Evolutionary conservation across 2,329 filamentous ascomycete species (phyloP), one percentile per base, ranked within the genome.

Genomic region (Epichloe sp.): DNA sequence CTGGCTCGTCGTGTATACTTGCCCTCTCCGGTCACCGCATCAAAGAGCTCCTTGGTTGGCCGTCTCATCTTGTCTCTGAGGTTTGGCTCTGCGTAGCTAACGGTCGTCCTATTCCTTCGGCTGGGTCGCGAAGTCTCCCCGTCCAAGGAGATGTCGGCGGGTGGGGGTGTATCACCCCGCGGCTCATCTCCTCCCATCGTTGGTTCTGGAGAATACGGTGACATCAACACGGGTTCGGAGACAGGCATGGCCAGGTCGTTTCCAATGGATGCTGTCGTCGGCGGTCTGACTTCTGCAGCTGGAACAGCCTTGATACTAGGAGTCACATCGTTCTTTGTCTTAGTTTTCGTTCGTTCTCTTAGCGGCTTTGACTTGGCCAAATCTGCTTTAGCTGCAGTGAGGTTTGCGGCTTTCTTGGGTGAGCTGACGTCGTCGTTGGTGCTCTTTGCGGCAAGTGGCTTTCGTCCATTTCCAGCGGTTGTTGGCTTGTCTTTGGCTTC

Each of bases 31-130:
- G 76, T 68, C 14, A 91, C 86, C 1, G 86, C 86, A 63, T 89
- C 85, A 37, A 84, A 78, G 10, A 90, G 67, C 56, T 87, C 80
- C 62, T 87, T 87, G 1, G 83, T 86, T 21, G 87, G 86, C 53
- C 87, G 78, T 53, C 87, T 78, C 86, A 93, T 90, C 69, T 93
- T 93, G 62, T 83, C 85, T 55, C 85, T 77, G 42, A 93, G 71
- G 60, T 86, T 91, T 1, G 87, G 87, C 64, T 91, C 86, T 11
- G 86, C 85, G 64, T 93, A 93, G 69, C 85, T 91, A 54, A 93
- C 78, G 47, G 81, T 75, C 11, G 79, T 70, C 59, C 84, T 75
- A 46, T 80, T 79, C 56, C 87, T 78, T 57, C 87, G 74, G 58
- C 82, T 84, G 21, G 79, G 78, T 44, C 87, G 76, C 31, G 78